Base-by-base conservation (phyloP, 2,329 filamentous ascomycete genomes). In the Fusarium sp. region DNA sequence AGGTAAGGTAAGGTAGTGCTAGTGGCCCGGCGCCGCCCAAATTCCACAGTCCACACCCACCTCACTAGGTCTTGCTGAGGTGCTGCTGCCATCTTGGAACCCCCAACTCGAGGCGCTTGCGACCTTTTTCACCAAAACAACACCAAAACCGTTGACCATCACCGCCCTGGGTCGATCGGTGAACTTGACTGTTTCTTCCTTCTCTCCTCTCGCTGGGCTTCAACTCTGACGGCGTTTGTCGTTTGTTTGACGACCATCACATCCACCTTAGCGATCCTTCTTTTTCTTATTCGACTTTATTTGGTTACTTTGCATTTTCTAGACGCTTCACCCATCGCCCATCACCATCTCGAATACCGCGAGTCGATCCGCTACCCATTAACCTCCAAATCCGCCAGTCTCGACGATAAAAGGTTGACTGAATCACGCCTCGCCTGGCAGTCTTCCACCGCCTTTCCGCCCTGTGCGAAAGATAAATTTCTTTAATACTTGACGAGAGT, bases 91-190 rank as follows among this genome's bases (percentile, higher is more conserved):
- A 68, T 61, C 74, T 73, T 75, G 72, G 69, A 75, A 73, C 76
- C 74, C 74, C 76, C 71, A 74, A 65, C 71, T 44, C 67, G 59
- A 65, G 67, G 76, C 74, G 74, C 76, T 77, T 78, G 76, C 76
- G 74, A 78, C 76, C 67, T 71, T 78, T 78, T 78, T 78, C 76
- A 75, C 76, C 74, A 75, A 70, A 77, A 78, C 75, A 78, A 77
- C 75, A 77, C 73, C 75, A 67, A 38, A 43, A 67, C 63, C 52
- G 58, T 59, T 49, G 57, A 62, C 61, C 57, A 74, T 74, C 75
- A 78, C 72, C 74, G 75, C 75, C 54, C 71, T 67, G 60, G 74
- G 71, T 72, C 59, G 65, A 77, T 43, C 19, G 56, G 40, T 65
- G 61, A 64, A 64, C 73, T 75, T 74, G 67, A 62, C 50, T 54